These are phyloP conservation scores for Aspergillus nidulans DNA, from an alignment of 495 filamentous ascomycete species.

Conservation along the genomic window DNA sequence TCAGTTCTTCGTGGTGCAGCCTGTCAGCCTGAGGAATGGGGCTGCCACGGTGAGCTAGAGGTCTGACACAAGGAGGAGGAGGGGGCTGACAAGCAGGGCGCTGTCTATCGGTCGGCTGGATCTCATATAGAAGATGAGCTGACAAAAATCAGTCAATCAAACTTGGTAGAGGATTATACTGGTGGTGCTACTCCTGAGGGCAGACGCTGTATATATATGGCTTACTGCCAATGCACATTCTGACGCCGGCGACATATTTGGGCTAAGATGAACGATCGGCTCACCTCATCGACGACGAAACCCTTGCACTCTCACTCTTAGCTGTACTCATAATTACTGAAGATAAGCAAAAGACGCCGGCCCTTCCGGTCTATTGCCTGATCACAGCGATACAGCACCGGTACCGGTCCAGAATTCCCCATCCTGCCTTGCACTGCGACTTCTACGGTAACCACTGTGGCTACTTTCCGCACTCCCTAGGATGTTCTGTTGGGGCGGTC, in stretches of 20 bases:
- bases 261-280: neutral
- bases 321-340: neutral
- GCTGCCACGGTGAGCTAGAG: neutral
- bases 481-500: neutral
- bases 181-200: neutral
- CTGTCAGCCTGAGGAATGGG: neutral
- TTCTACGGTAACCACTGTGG: neutral
- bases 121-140: neutral
- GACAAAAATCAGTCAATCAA: neutral
- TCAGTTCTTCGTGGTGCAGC: too few species aligned
- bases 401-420: neutral
- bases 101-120: too few species aligned
- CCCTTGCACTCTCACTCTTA: neutral
- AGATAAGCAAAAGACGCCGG: neutral
- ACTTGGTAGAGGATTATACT: neutral
- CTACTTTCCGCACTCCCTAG: neutral
- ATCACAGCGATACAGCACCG: neutral
- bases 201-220: neutral
- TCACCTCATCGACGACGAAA: neutral
- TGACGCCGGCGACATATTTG: neutral
- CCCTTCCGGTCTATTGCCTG: neutral
- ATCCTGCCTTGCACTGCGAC: neutral
- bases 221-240: neutral
- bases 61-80: neutral
- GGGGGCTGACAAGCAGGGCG: too few species aligned